Conservation (phyloP, 305 asterid genomes). For the Fraxinus nigra region DNA sequence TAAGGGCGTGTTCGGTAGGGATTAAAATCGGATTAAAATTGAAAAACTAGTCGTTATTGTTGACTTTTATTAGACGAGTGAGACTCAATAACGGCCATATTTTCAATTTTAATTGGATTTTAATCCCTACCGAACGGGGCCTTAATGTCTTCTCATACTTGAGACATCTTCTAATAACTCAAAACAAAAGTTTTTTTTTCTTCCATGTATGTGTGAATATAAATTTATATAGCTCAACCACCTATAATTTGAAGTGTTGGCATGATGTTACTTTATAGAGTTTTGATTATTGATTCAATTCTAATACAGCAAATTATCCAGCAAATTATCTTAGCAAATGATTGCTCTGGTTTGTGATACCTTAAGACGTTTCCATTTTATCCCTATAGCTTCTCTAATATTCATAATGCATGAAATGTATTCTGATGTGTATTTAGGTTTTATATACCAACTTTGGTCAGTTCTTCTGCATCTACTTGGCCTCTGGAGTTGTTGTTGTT, state of each 20-base stretch:
- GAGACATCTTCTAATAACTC: neutral
- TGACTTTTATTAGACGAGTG: no score
- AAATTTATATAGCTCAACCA: neutral
- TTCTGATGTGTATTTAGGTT: neutral
- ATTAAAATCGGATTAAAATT: no score
- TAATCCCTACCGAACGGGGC: no score
- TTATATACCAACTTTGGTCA: neutral
- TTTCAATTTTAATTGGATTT: no score
- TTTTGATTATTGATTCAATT: neutral
- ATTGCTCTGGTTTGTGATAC: neutral
- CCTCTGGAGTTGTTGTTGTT: neutral
- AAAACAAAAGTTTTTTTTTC: neutral
- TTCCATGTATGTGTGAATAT: neutral
- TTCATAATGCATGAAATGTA: neutral
- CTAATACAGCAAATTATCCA: neutral
- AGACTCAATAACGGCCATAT: no score
- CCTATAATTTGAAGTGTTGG: neutral
- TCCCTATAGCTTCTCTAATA: conserved; percentile 6
- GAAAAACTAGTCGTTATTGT: no score
- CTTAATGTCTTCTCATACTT: neutral
- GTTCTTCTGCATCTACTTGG: conserved; percentile 10
- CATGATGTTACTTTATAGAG: neutral
- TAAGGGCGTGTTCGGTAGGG: no score
- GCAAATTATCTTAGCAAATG: neutral
- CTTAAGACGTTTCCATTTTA: neutral